Percentiles rank a stretch among this genome's conserved stretches.
Conservation (phyloP, 2,329 filamentous ascomycete species). For the Aureobasidium uvarum region DNA sequence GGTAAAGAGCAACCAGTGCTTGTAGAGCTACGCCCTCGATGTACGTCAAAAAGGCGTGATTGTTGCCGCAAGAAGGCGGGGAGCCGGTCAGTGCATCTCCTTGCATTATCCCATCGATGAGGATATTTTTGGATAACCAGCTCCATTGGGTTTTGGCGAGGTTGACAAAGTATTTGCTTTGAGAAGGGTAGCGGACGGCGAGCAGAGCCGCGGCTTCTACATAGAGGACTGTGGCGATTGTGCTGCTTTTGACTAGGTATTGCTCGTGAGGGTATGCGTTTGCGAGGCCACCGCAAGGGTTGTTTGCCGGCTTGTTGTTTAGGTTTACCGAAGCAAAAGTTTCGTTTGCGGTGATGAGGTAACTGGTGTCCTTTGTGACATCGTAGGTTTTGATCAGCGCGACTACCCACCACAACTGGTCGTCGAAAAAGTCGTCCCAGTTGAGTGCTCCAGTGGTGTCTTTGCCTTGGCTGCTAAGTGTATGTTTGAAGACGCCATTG, state of each 20-base stretch:
- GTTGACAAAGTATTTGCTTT: slow-evolving; percentile 43
- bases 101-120: slow-evolving; percentile 54
- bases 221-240: slow-evolving; percentile 59
- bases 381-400: slow-evolving; percentile 58
- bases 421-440: slow-evolving; percentile 49
- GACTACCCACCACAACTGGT: slow-evolving; percentile 56
- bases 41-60: slow-evolving; percentile 49
- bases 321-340: slow-evolving; percentile 52
- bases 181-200: slow-evolving; percentile 49
- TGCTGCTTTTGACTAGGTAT: slow-evolving; percentile 49
- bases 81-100: slow-evolving; percentile 30
- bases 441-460: slow-evolving; percentile 14
- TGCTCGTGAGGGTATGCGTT: slow-evolving; percentile 46
- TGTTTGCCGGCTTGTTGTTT: slow-evolving; percentile 42
- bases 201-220: slow-evolving; percentile 56
- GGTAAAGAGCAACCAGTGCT: slow-evolving; percentile 55
- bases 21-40: slow-evolving; percentile 63
- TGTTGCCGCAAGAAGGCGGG: slow-evolving; percentile 52
- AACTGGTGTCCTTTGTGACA: slow-evolving; percentile 46
- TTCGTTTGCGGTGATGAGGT: not conserved
- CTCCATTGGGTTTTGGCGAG: slow-evolving; percentile 51
- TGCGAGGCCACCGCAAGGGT: slow-evolving; percentile 47
- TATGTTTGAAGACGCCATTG: slow-evolving; percentile 23
- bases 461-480: not conserved
- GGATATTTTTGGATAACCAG: slow-evolving; percentile 53